Evolutionary conservation across 106 monocot genomes (phyloP).

Genomic region (Allium fistulosum): DNA sequence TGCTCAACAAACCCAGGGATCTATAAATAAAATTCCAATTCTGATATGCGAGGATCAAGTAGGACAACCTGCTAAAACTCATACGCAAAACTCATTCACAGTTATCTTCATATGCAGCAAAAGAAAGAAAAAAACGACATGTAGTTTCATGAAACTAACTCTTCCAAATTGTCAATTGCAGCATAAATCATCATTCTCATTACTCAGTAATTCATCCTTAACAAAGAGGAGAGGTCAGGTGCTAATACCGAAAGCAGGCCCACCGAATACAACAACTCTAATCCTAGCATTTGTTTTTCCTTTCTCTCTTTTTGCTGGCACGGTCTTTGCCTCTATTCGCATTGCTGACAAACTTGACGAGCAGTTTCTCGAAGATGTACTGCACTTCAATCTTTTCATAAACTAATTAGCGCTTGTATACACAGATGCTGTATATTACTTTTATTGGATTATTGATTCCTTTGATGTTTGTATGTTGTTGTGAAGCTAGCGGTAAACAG

Average conservation of each 20-base stretch:
- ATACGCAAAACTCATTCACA: too few species aligned
- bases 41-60: too few species aligned
- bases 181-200: too few species aligned
- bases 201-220: too few species aligned
- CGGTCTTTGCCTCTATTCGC: conserved; percentile 58
- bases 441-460: neutral
- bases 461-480: neutral
- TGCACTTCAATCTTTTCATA: neutral
- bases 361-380: conserved; percentile 71
- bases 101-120: too few species aligned
- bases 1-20: too few species aligned
- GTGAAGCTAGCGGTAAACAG: conserved; percentile 46
- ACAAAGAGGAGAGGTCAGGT: conserved; percentile 13
- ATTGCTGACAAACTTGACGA: conserved; percentile 66
- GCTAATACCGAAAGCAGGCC: conserved; percentile 41
- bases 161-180: too few species aligned
- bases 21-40: too few species aligned
- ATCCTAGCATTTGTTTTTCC: conserved; percentile 73
- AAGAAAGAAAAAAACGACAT: too few species aligned
- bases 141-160: too few species aligned
- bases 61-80: too few species aligned
- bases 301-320: conserved; percentile 71
- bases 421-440: neutral
- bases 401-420: neutral
- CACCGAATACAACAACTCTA: conserved; percentile 43